Evolutionary conservation across 352 stramenopile genomes (phyloP).

Genomic region (Phytophthora cactorum): DNA sequence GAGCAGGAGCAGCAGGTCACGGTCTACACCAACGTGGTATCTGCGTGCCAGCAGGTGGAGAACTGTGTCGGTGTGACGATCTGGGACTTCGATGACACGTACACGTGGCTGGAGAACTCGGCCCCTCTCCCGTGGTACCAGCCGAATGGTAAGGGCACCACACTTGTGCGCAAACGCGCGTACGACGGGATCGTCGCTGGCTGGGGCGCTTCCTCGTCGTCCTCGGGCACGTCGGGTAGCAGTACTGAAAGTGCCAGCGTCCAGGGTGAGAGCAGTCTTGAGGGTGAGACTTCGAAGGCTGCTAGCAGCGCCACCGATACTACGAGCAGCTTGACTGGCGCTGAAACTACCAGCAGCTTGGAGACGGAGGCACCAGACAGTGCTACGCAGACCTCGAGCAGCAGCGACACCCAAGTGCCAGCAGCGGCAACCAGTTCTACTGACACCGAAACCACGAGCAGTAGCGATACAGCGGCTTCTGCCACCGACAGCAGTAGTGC

Average conservation of each 20-base stretch:
- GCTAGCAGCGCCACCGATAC: constrained; percentile 3
- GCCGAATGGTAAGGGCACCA: constrained; percentile 23
- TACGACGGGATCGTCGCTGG: constrained; percentile 34
- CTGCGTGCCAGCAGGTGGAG: constrained; percentile 33
- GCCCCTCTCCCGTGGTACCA: constrained; percentile 32
- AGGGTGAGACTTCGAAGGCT: neutral
- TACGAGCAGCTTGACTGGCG: constrained; percentile 3
- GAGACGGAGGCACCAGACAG: neutral
- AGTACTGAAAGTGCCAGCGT: constrained; percentile 4
- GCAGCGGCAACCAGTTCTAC: neutral
- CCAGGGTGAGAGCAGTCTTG: constrained; percentile 12
- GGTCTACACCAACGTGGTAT: constrained; percentile 25
- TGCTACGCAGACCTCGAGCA: constrained; percentile 7
- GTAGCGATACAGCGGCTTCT: neutral
- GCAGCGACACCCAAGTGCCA: neutral
- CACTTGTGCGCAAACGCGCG: constrained; percentile 29
- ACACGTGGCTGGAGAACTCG: constrained; percentile 27
- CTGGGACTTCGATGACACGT: constrained; percentile 32
- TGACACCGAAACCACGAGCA: neutral
- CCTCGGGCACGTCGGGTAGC: neutral
- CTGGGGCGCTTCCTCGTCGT: constrained; percentile 17
- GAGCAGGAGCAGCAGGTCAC: constrained; percentile 22
- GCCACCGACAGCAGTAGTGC: constrained; percentile 1
- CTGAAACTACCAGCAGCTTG: constrained; percentile 3
- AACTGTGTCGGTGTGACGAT: constrained; percentile 34